These are phyloP conservation scores for Punica granatum DNA, from an alignment of 345 rosid genomes.

Conservation along the genomic window DNA sequence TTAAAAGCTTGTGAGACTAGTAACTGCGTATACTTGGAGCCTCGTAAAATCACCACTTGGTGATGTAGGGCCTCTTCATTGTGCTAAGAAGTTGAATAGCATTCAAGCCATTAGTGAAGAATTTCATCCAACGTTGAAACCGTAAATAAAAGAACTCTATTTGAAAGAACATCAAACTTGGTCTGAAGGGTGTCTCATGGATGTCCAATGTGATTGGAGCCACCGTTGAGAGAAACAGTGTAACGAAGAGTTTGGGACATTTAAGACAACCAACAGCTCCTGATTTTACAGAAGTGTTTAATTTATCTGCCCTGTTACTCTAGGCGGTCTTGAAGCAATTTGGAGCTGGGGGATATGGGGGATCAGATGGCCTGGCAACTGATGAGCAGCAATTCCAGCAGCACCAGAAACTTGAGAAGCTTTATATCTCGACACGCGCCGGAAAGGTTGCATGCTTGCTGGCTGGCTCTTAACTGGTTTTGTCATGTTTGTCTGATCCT, in stretches of 20 bases:
- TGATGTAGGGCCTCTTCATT: background rate
- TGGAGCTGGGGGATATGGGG: constrained; percentile 84
- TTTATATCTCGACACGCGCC: constrained; percentile 81
- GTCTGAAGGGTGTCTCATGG: background rate
- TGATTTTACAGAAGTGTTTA: background rate
- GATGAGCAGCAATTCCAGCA: constrained; percentile 70
- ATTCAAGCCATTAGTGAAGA: background rate
- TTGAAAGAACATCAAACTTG: background rate
- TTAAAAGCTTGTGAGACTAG: background rate
- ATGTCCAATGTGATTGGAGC: no score
- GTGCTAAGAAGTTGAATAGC: background rate
- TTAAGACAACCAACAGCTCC: background rate
- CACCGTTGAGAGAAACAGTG: background rate
- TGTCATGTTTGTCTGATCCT: background rate
- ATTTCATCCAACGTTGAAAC: background rate
- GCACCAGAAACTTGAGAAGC: constrained; percentile 89
- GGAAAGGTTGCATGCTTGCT: constrained; percentile 53
- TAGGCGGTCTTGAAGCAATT: constrained; percentile 95
- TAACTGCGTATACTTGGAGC: background rate
- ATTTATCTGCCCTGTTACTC: background rate
- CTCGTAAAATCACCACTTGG: background rate
- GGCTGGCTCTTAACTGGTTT: background rate
- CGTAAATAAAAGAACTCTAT: background rate
- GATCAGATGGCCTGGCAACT: constrained; percentile 51
- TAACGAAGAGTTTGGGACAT: background rate